phyloP scores from a whole-genome alignment of 306 rosid species.

The Dryas drummondii region DNA sequence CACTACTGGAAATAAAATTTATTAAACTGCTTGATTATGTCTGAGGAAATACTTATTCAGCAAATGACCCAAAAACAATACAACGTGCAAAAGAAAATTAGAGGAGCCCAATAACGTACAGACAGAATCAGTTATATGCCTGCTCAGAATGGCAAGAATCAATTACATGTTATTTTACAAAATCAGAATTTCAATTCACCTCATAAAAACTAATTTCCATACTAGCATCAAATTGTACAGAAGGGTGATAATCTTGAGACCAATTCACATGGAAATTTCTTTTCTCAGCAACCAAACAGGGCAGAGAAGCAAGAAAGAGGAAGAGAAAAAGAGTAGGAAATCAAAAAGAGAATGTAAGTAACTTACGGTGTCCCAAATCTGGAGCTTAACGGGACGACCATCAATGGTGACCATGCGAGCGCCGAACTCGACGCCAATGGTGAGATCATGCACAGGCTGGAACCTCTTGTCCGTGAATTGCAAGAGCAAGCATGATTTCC shows the following conservation, averaged over 20 bases:
- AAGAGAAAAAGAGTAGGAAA: no score
- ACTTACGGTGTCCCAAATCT: constrained; percentile 97
- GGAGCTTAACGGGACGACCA: constrained; percentile 81
- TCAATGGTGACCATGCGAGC: constrained; percentile 96
- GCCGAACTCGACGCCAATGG: constrained; percentile 96
- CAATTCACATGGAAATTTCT: background rate
- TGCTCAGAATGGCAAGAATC: no score
- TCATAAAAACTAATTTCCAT: no score
- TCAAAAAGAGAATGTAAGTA: background rate
- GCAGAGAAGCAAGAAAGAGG: background rate
- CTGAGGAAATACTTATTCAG: background rate
- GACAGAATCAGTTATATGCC: background rate
- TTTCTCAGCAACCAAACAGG: constrained; percentile 2
- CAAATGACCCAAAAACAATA: background rate
- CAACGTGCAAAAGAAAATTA: background rate
- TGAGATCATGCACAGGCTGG: constrained; percentile 97
- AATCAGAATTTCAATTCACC: no score
- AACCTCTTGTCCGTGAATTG: constrained; percentile 97
- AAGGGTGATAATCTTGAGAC: background rate
- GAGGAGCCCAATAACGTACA: background rate
- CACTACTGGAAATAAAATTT: background rate
- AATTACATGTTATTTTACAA: no score
- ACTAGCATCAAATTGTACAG: no score
- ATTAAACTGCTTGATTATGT: background rate
- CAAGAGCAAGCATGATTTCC: constrained; percentile 88